Evolutionary conservation across 129 eudicot genomes (phyloP).

Genomic region (Flaveria trinervia): DNA sequence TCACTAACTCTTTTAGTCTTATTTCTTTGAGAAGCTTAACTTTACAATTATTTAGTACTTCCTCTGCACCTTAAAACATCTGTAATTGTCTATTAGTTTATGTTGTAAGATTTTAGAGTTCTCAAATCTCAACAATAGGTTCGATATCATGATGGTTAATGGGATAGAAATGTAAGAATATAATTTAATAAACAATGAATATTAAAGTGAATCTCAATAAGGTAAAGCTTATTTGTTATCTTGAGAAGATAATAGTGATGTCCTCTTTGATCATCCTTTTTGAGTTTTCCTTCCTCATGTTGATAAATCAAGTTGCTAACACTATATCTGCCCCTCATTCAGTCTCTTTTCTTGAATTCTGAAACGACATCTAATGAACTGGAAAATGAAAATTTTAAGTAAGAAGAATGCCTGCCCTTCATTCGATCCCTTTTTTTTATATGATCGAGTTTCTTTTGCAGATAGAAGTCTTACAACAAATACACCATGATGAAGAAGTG

Average conservation of each 20-base stretch:
- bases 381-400: no score
- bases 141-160: neutral
- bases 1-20: neutral
- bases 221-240: no score
- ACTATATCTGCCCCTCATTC: neutral
- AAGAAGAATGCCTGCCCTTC: no score
- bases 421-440: no score
- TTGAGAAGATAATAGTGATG: neutral
- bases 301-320: constrained; percentile 5
- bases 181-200: neutral
- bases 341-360: no score
- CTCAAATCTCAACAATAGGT: neutral
- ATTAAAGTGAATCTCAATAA: neutral
- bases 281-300: neutral
- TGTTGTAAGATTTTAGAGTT: constrained; percentile 1
- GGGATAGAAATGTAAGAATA: neutral
- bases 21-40: neutral
- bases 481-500: constrained; percentile 91
- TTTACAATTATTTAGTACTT: neutral
- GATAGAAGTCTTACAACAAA: constrained; percentile 94
- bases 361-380: no score
- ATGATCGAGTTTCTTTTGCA: constrained; percentile 23
- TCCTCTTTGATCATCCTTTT: neutral
- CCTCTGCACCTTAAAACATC: constrained; percentile 9
- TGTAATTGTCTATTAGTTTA: neutral